These are phyloP conservation scores for Raphanus raphanistrum DNA, from an alignment of 345 rosid species.

Conservation along the genomic window DNA sequence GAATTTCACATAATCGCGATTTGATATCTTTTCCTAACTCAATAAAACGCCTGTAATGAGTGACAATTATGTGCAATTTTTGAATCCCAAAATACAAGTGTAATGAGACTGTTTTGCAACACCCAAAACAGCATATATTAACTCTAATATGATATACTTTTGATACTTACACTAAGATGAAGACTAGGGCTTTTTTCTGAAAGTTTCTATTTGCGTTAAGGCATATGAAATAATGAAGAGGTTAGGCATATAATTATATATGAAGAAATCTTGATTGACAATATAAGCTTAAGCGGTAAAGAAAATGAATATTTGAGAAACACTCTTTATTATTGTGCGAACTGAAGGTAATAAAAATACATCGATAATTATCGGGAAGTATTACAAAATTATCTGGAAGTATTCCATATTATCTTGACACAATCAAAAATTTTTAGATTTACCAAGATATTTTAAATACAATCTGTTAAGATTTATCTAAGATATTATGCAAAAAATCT, in stretches of 20 bases:
- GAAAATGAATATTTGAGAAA: neutral
- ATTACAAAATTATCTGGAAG: too few species aligned
- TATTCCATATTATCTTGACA: too few species aligned
- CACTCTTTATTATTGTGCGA: neutral
- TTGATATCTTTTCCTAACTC: neutral
- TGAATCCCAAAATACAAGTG: neutral
- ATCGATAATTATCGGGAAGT: neutral
- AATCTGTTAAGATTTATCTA: neutral
- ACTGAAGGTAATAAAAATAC: too few species aligned
- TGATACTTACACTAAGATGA: neutral
- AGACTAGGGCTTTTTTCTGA: neutral
- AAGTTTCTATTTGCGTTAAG: neutral
- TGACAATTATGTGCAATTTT: neutral
- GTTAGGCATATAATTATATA: neutral
- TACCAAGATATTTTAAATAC: too few species aligned
- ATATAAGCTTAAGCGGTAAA: too few species aligned
- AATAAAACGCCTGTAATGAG: neutral
- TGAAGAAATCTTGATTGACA: neutral
- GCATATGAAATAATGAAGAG: neutral
- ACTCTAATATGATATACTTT: neutral
- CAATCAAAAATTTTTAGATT: neutral
- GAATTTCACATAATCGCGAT: neutral
- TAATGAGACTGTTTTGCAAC: neutral
- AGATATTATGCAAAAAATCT: neutral
- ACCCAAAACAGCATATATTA: neutral